phyloP scores from a whole-genome alignment of 192 early-diverging fungal species.

The Backusella macrospora region DNA sequence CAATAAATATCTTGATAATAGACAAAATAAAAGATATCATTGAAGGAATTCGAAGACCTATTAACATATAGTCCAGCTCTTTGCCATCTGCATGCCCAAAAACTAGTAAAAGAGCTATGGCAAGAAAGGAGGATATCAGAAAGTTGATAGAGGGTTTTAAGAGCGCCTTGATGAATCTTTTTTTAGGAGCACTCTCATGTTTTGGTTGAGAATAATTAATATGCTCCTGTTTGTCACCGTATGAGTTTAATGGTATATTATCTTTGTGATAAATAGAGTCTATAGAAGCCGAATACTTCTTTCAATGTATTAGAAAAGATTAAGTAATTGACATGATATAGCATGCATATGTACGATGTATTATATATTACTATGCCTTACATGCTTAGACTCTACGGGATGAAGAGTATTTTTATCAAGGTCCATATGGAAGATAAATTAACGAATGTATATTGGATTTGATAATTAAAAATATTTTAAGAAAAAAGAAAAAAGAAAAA shows the following conservation, averaged over 20 bases:
- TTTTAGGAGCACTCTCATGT: neutral
- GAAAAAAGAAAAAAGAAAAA: neutral
- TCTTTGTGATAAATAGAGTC: neutral
- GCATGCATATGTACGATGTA: too few relatives aligned
- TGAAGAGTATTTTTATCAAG: neutral
- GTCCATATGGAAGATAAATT: neutral
- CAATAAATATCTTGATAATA: constrained; percentile 1
- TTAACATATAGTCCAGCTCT: neutral
- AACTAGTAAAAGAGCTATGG: neutral
- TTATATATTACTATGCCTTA: neutral
- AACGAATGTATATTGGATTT: neutral
- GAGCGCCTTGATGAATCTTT: neutral
- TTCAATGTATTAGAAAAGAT: neutral
- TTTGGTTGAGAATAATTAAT: neutral
- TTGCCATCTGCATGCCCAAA: constrained; percentile 1
- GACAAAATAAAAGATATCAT: neutral
- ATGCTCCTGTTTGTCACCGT: neutral
- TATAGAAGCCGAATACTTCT: neutral
- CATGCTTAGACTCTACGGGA: neutral
- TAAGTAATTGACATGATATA: neutral
- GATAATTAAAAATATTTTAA: neutral
- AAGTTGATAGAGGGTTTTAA: constrained; percentile 2
- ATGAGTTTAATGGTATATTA: neutral
- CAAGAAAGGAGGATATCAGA: neutral
- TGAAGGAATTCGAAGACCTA: constrained; percentile 1